A percentile compares a stretch with the other conserved stretches of the same genome.
Conservation (phyloP, 345 rosid species). For the Sapria himalayana region DNA sequence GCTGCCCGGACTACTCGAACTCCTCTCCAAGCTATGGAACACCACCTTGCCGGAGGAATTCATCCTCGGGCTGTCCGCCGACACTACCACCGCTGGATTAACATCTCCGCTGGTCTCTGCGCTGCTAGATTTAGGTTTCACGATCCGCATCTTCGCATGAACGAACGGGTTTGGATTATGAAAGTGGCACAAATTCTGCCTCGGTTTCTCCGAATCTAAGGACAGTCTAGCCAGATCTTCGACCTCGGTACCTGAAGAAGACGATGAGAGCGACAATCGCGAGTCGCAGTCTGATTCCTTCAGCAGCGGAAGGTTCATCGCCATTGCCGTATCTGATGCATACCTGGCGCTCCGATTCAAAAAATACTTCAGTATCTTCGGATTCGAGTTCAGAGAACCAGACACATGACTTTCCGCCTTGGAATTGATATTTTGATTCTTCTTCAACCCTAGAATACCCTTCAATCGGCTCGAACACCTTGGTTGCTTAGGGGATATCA, state of each 20-base stretch:
- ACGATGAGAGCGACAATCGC: constrained; percentile 65
- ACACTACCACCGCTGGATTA: no score
- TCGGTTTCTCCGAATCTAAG: constrained; percentile 58
- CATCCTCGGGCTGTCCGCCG: constrained; percentile 80
- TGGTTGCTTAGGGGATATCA: constrained; percentile 67
- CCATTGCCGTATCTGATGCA: constrained; percentile 20
- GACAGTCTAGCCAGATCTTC: constrained; percentile 70
- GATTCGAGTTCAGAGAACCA: constrained; percentile 12
- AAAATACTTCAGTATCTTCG: constrained; percentile 44
- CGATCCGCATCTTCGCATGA: constrained; percentile 38
- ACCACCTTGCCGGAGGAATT: constrained; percentile 88
- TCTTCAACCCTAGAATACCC: constrained; percentile 64
- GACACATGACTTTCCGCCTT: constrained; percentile 10
- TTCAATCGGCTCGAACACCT: constrained; percentile 88
- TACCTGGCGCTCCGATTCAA: constrained; percentile 50
- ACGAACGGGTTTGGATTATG: constrained; percentile 41
- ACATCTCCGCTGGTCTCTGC: constrained; percentile 25
- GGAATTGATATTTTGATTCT: constrained; percentile 22
- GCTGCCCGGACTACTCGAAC: constrained; percentile 91
- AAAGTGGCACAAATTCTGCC: constrained; percentile 6
- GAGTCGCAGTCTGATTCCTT: constrained; percentile 54
- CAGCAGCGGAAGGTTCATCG: constrained; percentile 37
- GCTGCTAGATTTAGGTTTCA: constrained; percentile 26
- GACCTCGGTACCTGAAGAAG: constrained; percentile 77
- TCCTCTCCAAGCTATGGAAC: constrained; percentile 77